Evolutionary conservation across 305 asterid species (phyloP), one percentile per base, ranked within the genome.

Genomic region (Euphrasia arctica): DNA sequence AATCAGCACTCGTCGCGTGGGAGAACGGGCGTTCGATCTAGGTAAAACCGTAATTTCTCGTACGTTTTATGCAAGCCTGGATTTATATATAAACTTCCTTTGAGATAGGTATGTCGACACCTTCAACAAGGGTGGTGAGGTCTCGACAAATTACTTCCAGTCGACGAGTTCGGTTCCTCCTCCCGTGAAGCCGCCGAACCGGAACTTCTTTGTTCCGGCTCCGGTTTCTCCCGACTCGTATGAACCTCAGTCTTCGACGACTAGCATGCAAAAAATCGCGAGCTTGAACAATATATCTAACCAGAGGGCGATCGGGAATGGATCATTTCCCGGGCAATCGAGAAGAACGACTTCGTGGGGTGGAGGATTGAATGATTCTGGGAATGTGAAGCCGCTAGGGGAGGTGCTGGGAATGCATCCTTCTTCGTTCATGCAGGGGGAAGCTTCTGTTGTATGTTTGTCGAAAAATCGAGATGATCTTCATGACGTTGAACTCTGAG

Each of bases 1-100:
- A 94, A 88, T 75, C 99, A 90, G 66, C 88, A 83, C 71, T 85
- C 96, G 0, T 90, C 93, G 25, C 96, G 99, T 63, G 89, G 89
- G 62, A 80, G 97, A 75, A 77, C 74, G 78, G 88, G 95, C 54
- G 90, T 88, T 18, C 89, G 96, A 15, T 82, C 95, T 48, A 83
- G 99, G 99, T 85, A 88, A 78, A 9, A 25, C 27, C 2, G 27
- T 25, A 25, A 36, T 5, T 36, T 31, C 34, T 31, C 8, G 42
- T 36, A 34, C 7, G 39, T 4, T 32, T 32, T 3, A 2, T 32
- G 36, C 5, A 32, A 32, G 22, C 1, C 22, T 0, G 22, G 22
- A 18, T 18, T 0, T 18, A 18, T 18, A 18, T 18, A 18, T 18
- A 18, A 18, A 43, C 13, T 43, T 58, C 18, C 60, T 68, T 59